Base-by-base conservation (phyloP, 805 yeast genomes). In the Candida hispaniensis region DNA sequence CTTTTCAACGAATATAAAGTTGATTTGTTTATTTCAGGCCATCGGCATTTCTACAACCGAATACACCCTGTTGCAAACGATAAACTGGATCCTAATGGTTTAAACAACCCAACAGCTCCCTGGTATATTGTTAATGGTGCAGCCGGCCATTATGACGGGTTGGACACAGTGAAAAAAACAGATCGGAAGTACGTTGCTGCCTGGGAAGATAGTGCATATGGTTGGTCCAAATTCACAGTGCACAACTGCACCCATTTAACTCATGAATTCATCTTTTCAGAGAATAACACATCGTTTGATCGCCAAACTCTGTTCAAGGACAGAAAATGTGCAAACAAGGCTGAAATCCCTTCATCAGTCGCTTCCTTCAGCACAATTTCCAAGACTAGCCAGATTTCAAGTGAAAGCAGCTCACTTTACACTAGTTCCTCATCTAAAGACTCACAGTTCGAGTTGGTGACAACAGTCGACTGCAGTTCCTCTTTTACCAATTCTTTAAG, bases 121-220 rank as follows among this genome's bases (percentile, higher is more conserved):
- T 45, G 48, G 51, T 52, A 52, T 41, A 51, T 52, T 40, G 35
- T 47, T 12, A 52, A 49, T 38, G 57, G 57, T 12, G 44, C 50
- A 12, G 56, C 46, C 10, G 56, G 56, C 7, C 52, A 49, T 34
- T 51, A 47, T 38, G 52, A 52, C 28, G 56, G 56, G 4, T 41
- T 48, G 6, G 47, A 48, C 21, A 34, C 39, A 7, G 36, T 44
- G 13, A 25, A 30, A 11, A 27, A 22, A 12, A 13, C 18, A 5
- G 30, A 26, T n/a, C 20, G 14, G 9, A 26, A 41, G 16, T 42
- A 38, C 22, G 36, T 35, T n/a, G 29, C 39, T 14, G 41, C 24
- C 28, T 23, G 30, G 15, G 26, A 17, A 22, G 34, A 30, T 15
- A 26, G 34, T 9, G 23, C 28, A n/a, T 49, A 40, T 22, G 56